Evolutionary conservation across 2,329 filamentous ascomycete species (phyloP).

Genomic region (Clarireedia sp.): DNA sequence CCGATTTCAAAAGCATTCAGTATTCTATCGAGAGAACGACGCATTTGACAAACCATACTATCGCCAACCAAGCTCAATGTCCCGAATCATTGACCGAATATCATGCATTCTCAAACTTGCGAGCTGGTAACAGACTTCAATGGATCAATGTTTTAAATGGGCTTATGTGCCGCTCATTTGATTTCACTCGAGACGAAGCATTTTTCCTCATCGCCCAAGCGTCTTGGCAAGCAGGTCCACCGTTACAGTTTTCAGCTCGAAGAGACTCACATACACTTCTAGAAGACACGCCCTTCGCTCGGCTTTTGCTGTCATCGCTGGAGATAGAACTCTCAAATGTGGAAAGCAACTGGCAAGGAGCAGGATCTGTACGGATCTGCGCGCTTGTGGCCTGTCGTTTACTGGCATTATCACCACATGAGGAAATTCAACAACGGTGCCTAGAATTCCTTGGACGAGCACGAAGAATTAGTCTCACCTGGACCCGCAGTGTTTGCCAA

Average conservation of each 20-base stretch:
- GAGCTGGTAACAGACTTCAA: conserved; percentile 40
- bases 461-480: conserved; percentile 33
- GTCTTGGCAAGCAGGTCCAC: conserved; percentile 39
- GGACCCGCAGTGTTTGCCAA: conserved; percentile 28
- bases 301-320: conserved; percentile 31
- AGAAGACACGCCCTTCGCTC: conserved; percentile 29
- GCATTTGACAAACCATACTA: too few species aligned
- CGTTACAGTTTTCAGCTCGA: neutral
- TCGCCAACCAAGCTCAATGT: conserved; percentile 42
- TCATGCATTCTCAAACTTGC: conserved; percentile 42
- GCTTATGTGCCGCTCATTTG: conserved; percentile 38
- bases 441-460: conserved; percentile 28
- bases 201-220: conserved; percentile 41
- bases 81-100: conserved; percentile 46
- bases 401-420: conserved; percentile 32
- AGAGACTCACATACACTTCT: conserved; percentile 34
- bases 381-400: conserved; percentile 36
- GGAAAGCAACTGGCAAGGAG: conserved; percentile 44
- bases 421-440: conserved; percentile 20
- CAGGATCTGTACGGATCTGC: conserved; percentile 33
- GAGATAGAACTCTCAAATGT: conserved; percentile 29
- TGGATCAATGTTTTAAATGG: conserved; percentile 50
- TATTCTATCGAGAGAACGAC: too few species aligned
- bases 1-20: too few species aligned
- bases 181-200: conserved; percentile 43